Conservation (phyloP, 2,329 filamentous ascomycete genomes). For the Hirsutella minnesotensis region DNA sequence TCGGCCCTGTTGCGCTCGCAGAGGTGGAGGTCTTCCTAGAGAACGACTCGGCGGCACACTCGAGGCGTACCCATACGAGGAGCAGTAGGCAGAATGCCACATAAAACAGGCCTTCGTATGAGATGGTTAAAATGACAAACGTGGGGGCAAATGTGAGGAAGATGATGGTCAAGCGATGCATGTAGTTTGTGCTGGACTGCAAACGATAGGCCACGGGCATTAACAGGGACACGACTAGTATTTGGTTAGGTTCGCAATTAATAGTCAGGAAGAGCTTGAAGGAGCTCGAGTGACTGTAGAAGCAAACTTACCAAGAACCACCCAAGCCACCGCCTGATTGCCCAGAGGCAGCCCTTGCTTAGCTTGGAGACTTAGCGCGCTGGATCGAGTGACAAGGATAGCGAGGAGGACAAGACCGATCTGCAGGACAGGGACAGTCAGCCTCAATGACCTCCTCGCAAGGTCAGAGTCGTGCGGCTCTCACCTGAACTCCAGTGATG, state of each 20-base stretch:
- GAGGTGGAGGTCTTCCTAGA: constrained; percentile 5
- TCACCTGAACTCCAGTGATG: constrained; percentile 57
- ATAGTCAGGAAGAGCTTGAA: too few relatives aligned
- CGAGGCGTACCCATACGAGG: constrained; percentile 82
- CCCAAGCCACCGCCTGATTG: constrained; percentile 80
- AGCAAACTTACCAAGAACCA: constrained; percentile 52
- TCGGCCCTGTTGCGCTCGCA: not conserved
- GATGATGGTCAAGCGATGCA: constrained; percentile 77
- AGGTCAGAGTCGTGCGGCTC: not conserved
- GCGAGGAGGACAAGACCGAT: constrained; percentile 69
- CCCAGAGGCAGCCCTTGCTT: constrained; percentile 76
- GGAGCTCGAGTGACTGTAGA: not conserved
- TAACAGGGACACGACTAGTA: constrained; percentile 55
- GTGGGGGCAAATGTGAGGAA: constrained; percentile 88
- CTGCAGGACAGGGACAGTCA: constrained; percentile 20
- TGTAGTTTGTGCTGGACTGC: constrained; percentile 74
- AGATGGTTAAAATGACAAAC: constrained; percentile 93
- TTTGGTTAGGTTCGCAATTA: not conserved
- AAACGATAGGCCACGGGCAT: constrained; percentile 74
- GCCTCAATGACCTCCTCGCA: not conserved
- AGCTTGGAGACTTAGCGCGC: constrained; percentile 71
- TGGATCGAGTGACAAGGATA: constrained; percentile 78
- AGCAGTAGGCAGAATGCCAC: constrained; percentile 75
- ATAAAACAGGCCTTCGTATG: constrained; percentile 95
- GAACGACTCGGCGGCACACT: constrained; percentile 51